Evolutionary conservation across 768 basidiomycete genomes (phyloP), one percentile per base, ranked within the genome.

Genomic region (Phylloporus scabripes): DNA sequence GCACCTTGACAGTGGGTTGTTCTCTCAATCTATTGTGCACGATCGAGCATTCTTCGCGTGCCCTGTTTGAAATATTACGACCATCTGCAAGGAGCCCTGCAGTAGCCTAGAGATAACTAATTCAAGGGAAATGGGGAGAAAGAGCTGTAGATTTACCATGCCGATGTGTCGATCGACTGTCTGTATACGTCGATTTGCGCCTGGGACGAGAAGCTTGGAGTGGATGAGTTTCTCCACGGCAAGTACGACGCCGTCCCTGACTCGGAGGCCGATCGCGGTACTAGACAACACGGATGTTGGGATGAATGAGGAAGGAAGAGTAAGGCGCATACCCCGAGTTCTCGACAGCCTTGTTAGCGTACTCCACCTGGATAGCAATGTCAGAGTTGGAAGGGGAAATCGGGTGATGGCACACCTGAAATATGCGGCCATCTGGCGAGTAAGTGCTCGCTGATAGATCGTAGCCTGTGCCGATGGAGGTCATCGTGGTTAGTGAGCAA

Each of bases 191-290:
- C 88, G 78, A 73, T 99, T 98, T 45, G 85, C 83, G 45, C 84
- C 91, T 28, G 93, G 93, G 3, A 99, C 88, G 20, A 98, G 76
- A 45, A 98, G 84, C 70, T 98, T 97, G 31, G 92, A 94, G 68
- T 94, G 92, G 9, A 97, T 79, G 38, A 98, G 80, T 69, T 96
- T 95, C 81, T 99, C 96, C n/a, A 98, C 93, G 3, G 93, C 96
- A 39, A 99, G 74, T 21, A 99, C 82, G 51, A 99, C 72, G 18
- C 96, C 96, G 65, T 95, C 92, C 70, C 92, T 94, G 60, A 92
- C 89, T 65, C 90, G 82, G 38, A 99, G 75, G 29, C 94, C 96
- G 58, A 99, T 94, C n/a, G 87, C 92, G 49, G 96, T 97, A 39
- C 94, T 97, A 57, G 34, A 34, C 1, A 5, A 47, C 31, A 42